Conservation (phyloP, 225 moss, liverwort and hornwort species). For the Climacium dendroides region DNA sequence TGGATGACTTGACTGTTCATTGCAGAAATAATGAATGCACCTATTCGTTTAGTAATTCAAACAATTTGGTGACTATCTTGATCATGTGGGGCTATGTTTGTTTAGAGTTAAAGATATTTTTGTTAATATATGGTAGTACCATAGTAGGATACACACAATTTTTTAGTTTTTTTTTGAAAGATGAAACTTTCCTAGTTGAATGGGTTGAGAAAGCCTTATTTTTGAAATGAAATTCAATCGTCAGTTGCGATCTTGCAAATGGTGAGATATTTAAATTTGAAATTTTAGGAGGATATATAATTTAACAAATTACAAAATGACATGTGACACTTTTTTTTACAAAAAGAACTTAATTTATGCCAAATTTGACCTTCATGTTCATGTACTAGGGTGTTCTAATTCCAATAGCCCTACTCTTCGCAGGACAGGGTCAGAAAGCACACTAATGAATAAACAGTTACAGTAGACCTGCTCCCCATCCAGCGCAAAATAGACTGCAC, state of each 20-base stretch:
- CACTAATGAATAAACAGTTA: neutral
- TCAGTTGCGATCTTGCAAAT: neutral
- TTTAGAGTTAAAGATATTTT: too few relatives aligned
- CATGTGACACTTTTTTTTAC: too few relatives aligned
- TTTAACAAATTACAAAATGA: neutral
- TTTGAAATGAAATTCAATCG: neutral
- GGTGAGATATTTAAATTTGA: neutral
- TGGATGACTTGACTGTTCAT: too few relatives aligned
- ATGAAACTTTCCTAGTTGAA: neutral
- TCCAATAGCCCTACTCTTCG: neutral
- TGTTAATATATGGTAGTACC: fast-evolving
- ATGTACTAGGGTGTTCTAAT: neutral
- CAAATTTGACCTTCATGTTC: too few relatives aligned
- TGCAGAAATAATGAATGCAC: too few relatives aligned
- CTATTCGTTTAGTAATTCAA: too few relatives aligned
- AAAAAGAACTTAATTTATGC: too few relatives aligned
- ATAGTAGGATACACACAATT: too few relatives aligned
- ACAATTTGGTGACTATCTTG: too few relatives aligned
- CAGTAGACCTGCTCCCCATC: neutral
- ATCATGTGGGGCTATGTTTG: too few relatives aligned
- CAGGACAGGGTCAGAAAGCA: neutral
- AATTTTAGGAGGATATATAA: neutral
- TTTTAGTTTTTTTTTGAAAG: neutral
- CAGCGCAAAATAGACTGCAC: neutral
- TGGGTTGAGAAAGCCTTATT: too few relatives aligned